Conservation (phyloP, 2,329 filamentous ascomycete genomes). For the Zasmidium angulare region DNA sequence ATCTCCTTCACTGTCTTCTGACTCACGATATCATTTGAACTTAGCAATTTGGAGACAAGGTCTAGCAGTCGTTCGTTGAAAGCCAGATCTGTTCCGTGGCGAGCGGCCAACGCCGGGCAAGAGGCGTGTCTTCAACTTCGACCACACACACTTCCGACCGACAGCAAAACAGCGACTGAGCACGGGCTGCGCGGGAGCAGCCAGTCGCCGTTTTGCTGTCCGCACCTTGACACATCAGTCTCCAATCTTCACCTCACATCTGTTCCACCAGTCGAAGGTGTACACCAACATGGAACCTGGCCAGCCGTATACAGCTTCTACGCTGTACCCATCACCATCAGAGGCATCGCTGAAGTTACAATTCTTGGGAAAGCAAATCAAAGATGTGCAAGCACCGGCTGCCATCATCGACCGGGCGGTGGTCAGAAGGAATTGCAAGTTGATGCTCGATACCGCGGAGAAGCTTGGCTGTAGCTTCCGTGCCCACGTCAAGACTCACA, state of each 20-base stretch:
- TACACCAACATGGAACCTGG: background rate
- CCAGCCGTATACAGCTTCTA: constrained; percentile 19
- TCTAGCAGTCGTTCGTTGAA: background rate
- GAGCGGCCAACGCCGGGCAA: constrained; percentile 1
- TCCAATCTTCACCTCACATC: background rate
- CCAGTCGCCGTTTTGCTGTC: too few relatives aligned
- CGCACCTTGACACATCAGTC: too few relatives aligned
- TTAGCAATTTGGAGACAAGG: background rate
- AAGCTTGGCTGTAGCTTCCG: constrained; percentile 65
- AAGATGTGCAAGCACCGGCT: constrained; percentile 64
- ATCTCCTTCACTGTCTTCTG: background rate
- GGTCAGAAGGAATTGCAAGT: constrained; percentile 64
- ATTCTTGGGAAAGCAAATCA: constrained; percentile 62
- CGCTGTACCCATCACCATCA: constrained; percentile 34
- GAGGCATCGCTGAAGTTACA: constrained; percentile 34
- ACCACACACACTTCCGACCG: background rate
- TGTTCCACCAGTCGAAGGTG: background rate
- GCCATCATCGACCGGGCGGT: constrained; percentile 68
- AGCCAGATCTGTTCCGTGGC: background rate
- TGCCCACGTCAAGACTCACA: constrained; percentile 82
- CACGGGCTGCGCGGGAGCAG: too few relatives aligned
- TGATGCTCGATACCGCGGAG: constrained; percentile 66
- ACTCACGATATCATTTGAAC: background rate
- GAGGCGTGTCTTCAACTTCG: background rate
- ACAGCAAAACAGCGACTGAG: too few relatives aligned